Percentiles rank a stretch among this genome's conserved stretches.
Conservation (phyloP, 2,329 filamentous ascomycete species). For the Nemania abortiva region DNA sequence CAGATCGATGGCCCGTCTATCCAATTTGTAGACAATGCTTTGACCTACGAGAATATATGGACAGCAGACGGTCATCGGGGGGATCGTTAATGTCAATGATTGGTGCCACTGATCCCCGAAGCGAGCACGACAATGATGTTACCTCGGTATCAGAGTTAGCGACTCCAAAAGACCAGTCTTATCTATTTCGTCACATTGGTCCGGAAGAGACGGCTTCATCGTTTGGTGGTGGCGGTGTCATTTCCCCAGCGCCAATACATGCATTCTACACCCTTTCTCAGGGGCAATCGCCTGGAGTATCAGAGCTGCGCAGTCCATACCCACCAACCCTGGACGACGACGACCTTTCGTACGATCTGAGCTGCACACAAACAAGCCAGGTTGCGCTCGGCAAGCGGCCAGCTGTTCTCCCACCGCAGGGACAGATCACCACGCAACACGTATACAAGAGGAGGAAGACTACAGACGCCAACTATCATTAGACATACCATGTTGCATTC, state of each 20-base stretch:
- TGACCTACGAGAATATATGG: conserved; percentile 56
- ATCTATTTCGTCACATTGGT: conserved; percentile 51
- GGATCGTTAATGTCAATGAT: conserved; percentile 59
- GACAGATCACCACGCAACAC: conserved; percentile 41
- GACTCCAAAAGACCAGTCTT: conserved; percentile 55
- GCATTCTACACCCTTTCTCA: conserved; percentile 46
- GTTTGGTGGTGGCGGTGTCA: conserved; percentile 48
- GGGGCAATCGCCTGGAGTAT: conserved; percentile 50
- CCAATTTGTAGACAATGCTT: conserved; percentile 58
- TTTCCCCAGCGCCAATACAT: conserved; percentile 47
- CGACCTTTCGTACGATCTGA: conserved; percentile 51
- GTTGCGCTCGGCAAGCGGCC: conserved; percentile 44
- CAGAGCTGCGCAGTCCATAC: conserved; percentile 56
- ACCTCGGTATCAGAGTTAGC: conserved; percentile 59
- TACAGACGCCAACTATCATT: conserved; percentile 31
- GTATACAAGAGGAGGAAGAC: conserved; percentile 46
- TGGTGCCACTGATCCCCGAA: conserved; percentile 47
- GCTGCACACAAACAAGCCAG: conserved; percentile 28
- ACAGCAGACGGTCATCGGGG: conserved; percentile 57
- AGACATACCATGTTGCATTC: conserved; percentile 1
- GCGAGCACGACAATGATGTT: conserved; percentile 55
- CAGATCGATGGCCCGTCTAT: conserved; percentile 56
- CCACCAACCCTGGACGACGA: conserved; percentile 53
- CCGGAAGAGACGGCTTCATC: conserved; percentile 53
- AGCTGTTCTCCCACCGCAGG: conserved; percentile 39